Evolutionary conservation across 805 yeast genomes (phyloP).

Genomic region (Saccharomycopsis javanensis): DNA sequence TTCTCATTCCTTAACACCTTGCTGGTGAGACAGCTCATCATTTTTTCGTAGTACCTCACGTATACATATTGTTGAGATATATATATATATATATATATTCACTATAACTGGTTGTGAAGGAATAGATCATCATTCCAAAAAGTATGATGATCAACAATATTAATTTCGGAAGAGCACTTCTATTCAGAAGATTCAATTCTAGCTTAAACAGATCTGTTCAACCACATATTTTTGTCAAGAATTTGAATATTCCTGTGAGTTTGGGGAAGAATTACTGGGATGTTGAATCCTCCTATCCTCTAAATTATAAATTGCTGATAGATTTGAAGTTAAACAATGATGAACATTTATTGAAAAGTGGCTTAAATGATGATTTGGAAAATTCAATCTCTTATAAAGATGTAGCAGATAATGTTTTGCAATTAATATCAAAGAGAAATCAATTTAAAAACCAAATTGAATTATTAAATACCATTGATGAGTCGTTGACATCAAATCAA

Average conservation of each 20-base stretch:
- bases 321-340: conserved; percentile 38
- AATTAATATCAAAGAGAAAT: conserved; percentile 36
- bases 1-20: too few species aligned
- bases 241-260: conserved; percentile 50
- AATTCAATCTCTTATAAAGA: conserved; percentile 86
- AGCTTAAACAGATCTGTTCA: background rate
- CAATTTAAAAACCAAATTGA: conserved; percentile 27
- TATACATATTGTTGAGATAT: too few species aligned
- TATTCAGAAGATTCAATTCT: background rate
- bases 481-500: conserved; percentile 29
- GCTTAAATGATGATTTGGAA: conserved; percentile 69
- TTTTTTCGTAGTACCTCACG: too few species aligned
- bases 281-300: conserved; percentile 42
- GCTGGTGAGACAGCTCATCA: too few species aligned
- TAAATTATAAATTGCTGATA: conserved; percentile 54
- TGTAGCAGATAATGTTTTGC: conserved; percentile 54
- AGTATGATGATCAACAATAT: background rate
- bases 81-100: too few species aligned
- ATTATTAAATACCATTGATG: conserved; percentile 39
- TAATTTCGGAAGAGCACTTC: background rate
- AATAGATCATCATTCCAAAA: too few species aligned
- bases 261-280: conserved; percentile 74
- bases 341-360: conserved; percentile 57
- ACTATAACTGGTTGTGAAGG: too few species aligned
- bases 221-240: conserved; percentile 36